Conservation (phyloP, 2,329 filamentous ascomycete species). For the Orbilia brochopaga region DNA sequence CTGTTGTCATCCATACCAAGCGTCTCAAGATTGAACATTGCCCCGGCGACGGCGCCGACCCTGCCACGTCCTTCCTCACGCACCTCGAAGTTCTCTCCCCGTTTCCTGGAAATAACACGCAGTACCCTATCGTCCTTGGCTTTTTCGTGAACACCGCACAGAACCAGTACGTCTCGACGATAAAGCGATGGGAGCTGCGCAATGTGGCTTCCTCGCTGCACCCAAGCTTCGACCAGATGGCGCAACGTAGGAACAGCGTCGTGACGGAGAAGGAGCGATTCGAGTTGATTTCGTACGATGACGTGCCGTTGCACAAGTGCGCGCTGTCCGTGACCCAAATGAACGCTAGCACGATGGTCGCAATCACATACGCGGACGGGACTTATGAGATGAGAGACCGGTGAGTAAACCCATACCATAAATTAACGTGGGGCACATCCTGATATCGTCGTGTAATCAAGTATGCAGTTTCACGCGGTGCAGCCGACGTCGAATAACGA, state of each 20-base stretch:
- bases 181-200: conserved; percentile 81
- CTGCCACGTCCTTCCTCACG: conserved; percentile 69
- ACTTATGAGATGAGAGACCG: conserved; percentile 61
- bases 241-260: conserved; percentile 67
- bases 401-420: conserved; percentile 43
- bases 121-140: conserved; percentile 69
- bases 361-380: conserved; percentile 68
- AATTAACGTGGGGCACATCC: too few relatives aligned
- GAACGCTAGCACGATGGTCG: conserved; percentile 72
- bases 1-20: conserved; percentile 51
- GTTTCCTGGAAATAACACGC: conserved; percentile 66
- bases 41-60: conserved; percentile 59
- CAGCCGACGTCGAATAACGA: conserved; percentile 49
- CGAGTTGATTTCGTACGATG: conserved; percentile 70
- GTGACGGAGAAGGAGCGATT: conserved; percentile 62
- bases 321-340: conserved; percentile 72
- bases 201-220: conserved; percentile 72
- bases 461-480: conserved; percentile 45
- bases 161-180: conserved; percentile 72
- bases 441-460: conserved; percentile 7
- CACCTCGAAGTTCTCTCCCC: conserved; percentile 76
- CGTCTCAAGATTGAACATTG: conserved; percentile 53
- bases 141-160: conserved; percentile 64
- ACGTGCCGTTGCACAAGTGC: conserved; percentile 64
- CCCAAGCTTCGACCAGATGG: conserved; percentile 77